Evolutionary conservation across 495 filamentous ascomycete genomes (phyloP).

Genomic region (Hypoxylon subgilvum): DNA sequence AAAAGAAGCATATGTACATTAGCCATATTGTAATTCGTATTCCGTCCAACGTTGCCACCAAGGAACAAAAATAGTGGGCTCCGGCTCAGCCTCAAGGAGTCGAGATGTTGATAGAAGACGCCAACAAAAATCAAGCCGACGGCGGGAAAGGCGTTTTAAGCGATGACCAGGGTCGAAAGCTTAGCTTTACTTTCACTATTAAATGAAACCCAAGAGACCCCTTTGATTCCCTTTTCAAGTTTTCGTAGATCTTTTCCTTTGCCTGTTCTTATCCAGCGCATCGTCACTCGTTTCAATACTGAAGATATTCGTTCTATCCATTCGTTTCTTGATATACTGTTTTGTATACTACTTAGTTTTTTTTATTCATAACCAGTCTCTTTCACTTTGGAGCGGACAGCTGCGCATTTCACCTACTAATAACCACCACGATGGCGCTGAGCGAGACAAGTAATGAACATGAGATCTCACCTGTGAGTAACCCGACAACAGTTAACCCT

Average conservation of each 20-base stretch:
- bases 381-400: neutral
- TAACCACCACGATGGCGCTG: constrained; percentile 8
- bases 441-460: constrained; percentile 20
- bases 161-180: constrained; percentile 23
- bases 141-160: constrained; percentile 6
- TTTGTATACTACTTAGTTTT: constrained; percentile 20
- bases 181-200: constrained; percentile 29
- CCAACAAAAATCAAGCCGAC: constrained; percentile 16
- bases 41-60: neutral
- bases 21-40: neutral
- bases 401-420: neutral
- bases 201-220: constrained; percentile 16
- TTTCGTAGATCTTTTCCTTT: constrained; percentile 17
- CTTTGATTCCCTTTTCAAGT: constrained; percentile 6
- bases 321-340: constrained; percentile 19
- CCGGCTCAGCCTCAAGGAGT: neutral
- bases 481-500: neutral
- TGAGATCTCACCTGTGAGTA: constrained; percentile 24
- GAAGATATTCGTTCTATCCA: constrained; percentile 8
- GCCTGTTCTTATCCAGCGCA: constrained; percentile 10
- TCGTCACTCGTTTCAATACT: constrained; percentile 24
- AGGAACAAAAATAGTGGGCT: neutral
- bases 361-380: neutral
- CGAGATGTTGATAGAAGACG: neutral
- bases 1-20: neutral